Evolutionary conservation across 2,329 filamentous ascomycete species (phyloP).

Genomic region (Penicillium sp.): DNA sequence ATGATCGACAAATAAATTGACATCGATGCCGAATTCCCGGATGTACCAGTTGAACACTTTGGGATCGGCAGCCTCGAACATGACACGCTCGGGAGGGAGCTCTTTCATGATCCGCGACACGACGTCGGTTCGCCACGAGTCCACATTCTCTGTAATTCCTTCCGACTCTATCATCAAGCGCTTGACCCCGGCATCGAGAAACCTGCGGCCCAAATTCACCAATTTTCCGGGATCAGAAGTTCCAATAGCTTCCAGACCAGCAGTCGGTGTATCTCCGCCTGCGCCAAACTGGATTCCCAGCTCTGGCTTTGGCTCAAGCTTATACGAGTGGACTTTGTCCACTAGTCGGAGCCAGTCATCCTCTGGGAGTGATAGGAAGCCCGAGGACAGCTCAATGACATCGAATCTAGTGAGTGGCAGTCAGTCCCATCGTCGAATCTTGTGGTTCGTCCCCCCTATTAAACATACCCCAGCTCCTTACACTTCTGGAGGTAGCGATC

Average conservation of each 20-base stretch:
- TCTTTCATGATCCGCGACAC: slow-evolving; percentile 54
- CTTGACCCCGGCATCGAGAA: slow-evolving; percentile 54
- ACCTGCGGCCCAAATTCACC: slow-evolving; percentile 50
- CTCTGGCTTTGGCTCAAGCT: slow-evolving; percentile 54
- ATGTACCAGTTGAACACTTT: slow-evolving; percentile 58
- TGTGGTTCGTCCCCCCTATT: no score
- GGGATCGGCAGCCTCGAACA: slow-evolving; percentile 59
- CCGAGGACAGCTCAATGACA: slow-evolving; percentile 54
- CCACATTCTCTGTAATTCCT: slow-evolving; percentile 58
- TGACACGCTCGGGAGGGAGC: slow-evolving; percentile 52
- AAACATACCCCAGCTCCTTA: slow-evolving; percentile 48
- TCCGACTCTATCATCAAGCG: slow-evolving; percentile 60
- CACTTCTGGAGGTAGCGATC: slow-evolving; percentile 53
- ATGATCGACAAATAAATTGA: slow-evolving; percentile 58
- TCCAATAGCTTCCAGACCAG: slow-evolving; percentile 49
- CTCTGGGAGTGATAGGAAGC: slow-evolving; percentile 54
- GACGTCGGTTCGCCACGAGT: slow-evolving; percentile 55
- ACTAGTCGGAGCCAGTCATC: slow-evolving; percentile 55
- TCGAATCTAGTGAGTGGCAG: slow-evolving; percentile 44
- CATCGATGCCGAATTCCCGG: slow-evolving; percentile 56
- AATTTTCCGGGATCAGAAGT: slow-evolving; percentile 52
- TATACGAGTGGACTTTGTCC: slow-evolving; percentile 48
- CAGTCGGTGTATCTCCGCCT: slow-evolving; percentile 52
- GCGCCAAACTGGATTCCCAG: slow-evolving; percentile 58
- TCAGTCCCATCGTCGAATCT: background rate